Evolutionary conservation across 1,284 basidiomycete genomes (phyloP).

Genomic region (Trichosporon sp.): DNA sequence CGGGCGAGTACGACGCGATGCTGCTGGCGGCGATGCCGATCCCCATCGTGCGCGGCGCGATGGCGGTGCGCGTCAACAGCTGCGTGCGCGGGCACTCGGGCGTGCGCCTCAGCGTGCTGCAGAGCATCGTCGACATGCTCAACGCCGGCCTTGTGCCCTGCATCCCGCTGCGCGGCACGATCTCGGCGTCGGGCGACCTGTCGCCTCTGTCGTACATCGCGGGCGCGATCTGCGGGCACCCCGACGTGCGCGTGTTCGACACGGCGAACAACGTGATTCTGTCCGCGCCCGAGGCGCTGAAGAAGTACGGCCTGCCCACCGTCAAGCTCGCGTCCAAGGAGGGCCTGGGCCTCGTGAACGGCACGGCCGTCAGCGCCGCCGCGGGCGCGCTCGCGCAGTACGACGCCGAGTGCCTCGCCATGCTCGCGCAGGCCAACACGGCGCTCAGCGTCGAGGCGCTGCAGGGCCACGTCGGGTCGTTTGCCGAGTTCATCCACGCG

Average conservation of each 20-base stretch:
- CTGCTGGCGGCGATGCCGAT: slow-evolving; percentile 21
- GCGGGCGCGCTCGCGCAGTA: slow-evolving; percentile 20
- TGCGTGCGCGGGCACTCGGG: slow-evolving; percentile 25
- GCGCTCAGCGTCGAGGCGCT: slow-evolving; percentile 21
- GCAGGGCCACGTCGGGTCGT: slow-evolving; percentile 20
- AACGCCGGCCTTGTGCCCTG: slow-evolving; percentile 21
- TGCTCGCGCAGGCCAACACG: slow-evolving; percentile 20
- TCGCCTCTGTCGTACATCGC: slow-evolving; percentile 22
- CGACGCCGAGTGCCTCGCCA: slow-evolving; percentile 24
- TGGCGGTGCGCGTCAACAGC: slow-evolving; percentile 22
- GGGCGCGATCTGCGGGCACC: slow-evolving; percentile 21
- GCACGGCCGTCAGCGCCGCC: slow-evolving; percentile 21
- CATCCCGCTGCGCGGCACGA: slow-evolving; percentile 22
- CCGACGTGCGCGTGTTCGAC: slow-evolving; percentile 23
- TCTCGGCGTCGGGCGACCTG: slow-evolving; percentile 20
- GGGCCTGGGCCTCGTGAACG: slow-evolving; percentile 23
- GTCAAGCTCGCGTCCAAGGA: slow-evolving; percentile 19
- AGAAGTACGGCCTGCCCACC: slow-evolving; percentile 18
- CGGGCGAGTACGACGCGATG: slow-evolving; percentile 20
- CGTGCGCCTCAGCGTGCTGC: slow-evolving; percentile 20
- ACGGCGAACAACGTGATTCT: slow-evolving; percentile 5
- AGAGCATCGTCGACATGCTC: slow-evolving; percentile 19
- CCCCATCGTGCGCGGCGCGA: slow-evolving; percentile 20
- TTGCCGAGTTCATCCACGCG: slow-evolving; percentile 20
- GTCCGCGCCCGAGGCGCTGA: slow-evolving; percentile 15